Percentiles rank a stretch among this genome's conserved stretches.
Evolutionary conservation across 306 rosid genomes (phyloP).

Genomic region (Dicorynia guianensis): DNA sequence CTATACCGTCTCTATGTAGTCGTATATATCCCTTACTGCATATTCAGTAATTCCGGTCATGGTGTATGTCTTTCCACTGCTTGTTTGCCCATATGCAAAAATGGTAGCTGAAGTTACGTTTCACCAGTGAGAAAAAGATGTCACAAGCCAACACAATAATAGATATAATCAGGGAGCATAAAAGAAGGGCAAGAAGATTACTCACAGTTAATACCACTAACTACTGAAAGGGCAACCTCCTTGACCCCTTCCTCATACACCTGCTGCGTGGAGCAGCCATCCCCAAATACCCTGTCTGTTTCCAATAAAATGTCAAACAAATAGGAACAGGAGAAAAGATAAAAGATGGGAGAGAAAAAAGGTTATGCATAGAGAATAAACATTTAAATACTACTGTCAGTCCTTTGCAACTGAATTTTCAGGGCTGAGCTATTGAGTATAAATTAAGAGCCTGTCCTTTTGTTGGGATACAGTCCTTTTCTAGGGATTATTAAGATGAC

Average conservation of each 20-base stretch:
- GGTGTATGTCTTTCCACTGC: conserved; percentile 98
- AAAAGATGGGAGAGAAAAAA: not conserved
- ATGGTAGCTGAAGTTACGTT: conserved; percentile 64
- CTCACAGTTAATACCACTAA: conserved; percentile 91
- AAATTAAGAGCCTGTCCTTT: not conserved
- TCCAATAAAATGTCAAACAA: conserved; percentile 28
- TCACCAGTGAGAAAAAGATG: conserved; percentile 20
- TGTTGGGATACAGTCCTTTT: not conserved
- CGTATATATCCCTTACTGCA: conserved; percentile 73
- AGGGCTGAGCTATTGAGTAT: not conserved
- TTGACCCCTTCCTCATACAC: conserved; percentile 83
- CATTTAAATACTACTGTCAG: not conserved
- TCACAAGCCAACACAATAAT: conserved; percentile 11
- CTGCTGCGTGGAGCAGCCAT: conserved; percentile 59
- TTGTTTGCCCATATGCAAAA: conserved; percentile 96
- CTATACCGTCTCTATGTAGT: conserved; percentile 70
- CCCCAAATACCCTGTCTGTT: conserved; percentile 82
- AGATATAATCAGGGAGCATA: conserved; percentile 32
- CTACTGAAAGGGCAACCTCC: conserved; percentile 85
- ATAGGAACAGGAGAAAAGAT: not conserved
- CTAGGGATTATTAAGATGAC: not conserved
- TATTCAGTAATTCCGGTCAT: conserved; percentile 81
- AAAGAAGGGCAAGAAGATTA: conserved; percentile 21
- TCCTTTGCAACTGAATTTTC: not conserved
- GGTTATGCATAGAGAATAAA: not conserved